Conservation (phyloP, 306 rosid species). For the Crataegus laevigata region DNA sequence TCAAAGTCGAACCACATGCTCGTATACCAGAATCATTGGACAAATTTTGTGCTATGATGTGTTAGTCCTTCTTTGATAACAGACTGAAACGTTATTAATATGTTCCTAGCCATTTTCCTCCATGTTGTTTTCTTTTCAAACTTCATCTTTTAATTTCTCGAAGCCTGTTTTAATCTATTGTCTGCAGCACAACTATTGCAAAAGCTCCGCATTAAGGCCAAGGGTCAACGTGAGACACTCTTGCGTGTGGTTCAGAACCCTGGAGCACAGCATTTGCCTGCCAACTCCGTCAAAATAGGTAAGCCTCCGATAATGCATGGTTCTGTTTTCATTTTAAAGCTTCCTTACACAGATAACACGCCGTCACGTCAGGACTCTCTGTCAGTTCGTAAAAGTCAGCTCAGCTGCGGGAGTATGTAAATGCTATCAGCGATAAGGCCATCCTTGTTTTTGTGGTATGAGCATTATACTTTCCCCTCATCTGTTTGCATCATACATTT, state of each 20-base stretch:
- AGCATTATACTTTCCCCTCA: background rate
- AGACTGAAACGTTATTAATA: no score
- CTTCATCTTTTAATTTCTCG: no score
- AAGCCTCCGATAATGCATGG: background rate
- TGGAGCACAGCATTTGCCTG: background rate
- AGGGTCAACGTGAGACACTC: slow-evolving; percentile 2
- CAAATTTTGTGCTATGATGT: slow-evolving; percentile 12
- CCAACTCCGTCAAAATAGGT: slow-evolving; percentile 11
- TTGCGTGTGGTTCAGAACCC: slow-evolving; percentile 12
- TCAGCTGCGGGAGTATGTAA: background rate
- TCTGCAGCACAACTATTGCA: slow-evolving; percentile 3
- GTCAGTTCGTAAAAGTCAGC: background rate
- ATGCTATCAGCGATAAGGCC: background rate
- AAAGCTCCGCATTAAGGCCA: slow-evolving; percentile 9
- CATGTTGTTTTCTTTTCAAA: no score
- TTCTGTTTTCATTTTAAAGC: background rate
- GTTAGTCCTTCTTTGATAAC: background rate
- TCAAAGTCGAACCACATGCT: slow-evolving; percentile 2
- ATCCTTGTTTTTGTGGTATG: background rate
- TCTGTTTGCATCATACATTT: background rate
- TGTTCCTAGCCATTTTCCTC: background rate
- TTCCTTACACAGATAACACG: background rate
- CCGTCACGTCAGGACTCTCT: background rate
- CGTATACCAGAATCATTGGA: slow-evolving; percentile 14
- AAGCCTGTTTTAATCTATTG: background rate